Conservation (phyloP, 2,329 filamentous ascomycete species). For the Neoscytalidium dimidiatum region DNA sequence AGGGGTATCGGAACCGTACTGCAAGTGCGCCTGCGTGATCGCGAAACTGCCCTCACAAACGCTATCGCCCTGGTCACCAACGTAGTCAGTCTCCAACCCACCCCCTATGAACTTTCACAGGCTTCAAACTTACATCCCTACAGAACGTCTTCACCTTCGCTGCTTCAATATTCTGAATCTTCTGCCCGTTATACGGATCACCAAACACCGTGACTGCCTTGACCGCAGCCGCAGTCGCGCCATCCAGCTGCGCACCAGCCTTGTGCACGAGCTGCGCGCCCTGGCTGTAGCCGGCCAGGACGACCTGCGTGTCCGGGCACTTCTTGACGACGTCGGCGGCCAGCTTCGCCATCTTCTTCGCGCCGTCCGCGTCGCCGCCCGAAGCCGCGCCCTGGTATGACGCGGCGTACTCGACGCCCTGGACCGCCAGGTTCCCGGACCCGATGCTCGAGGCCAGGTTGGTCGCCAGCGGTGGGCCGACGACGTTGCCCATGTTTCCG, state of each 20-base stretch:
- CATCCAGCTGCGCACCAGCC: neutral
- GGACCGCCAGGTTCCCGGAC: conserved; percentile 50
- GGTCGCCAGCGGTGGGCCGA: conserved; percentile 55
- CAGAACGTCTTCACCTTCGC: neutral
- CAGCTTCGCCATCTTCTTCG: conserved; percentile 43
- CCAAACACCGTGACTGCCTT: conserved; percentile 38
- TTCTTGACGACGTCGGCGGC: conserved; percentile 40
- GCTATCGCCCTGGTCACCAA: neutral
- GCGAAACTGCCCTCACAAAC: neutral
- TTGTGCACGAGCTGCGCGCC: conserved; percentile 35
- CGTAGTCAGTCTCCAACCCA: neutral
- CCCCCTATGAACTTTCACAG: neutral
- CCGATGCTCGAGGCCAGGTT: conserved; percentile 43
- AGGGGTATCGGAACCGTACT: neutral
- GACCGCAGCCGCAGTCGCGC: neutral
- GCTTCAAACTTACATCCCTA: neutral
- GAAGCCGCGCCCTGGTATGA: neutral
- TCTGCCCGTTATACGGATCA: conserved; percentile 34
- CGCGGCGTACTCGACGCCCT: conserved; percentile 58
- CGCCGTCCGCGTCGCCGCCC: neutral
- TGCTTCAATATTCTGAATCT: neutral
- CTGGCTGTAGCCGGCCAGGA: conserved; percentile 48
- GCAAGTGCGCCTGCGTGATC: neutral
- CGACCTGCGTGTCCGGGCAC: conserved; percentile 49
- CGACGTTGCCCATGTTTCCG: conserved; percentile 54